Evolutionary conservation across 108 stramenopile species (phyloP), one percentile per base, ranked within the genome.

Genomic region (Phaeodactylum tricornutum): DNA sequence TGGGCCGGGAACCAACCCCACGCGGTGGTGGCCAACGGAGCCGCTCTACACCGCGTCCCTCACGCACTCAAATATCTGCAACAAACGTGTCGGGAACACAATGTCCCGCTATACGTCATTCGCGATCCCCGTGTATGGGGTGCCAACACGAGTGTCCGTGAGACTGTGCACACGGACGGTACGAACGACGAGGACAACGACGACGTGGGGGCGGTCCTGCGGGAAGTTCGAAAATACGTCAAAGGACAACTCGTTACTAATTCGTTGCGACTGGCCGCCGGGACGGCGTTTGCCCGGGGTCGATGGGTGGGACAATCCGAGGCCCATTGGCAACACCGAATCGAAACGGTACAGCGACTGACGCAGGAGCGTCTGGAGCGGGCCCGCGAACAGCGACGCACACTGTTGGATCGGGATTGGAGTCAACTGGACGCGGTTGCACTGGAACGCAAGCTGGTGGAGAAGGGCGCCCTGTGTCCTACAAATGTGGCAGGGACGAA

Each of bases 21-120:
- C 55, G 88, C 88, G 16, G 88, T 90, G 21, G 78, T 90, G 52
- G 81, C 79, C 27, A 83, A 90, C 49, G 88, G 88, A 8, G 64
- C 74, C 26, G 81, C 79, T n/a, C 49, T 90, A 55, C 88, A 85
- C 48, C 75, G 83, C 5, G 81, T 85, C 0, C 88, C 84, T 2
- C 78, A 84, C 7, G 80, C 84, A 6, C 55, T 86, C 17, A 71
- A 81, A 23, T 74, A 64, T 29, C 52, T 90, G 21, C 67, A 72
- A 27, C 72, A 74, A 42, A 25, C 57, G 0, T 90, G 88, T 36
- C 66, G 73, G 29, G 77, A 86, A 25, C 69, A 84, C 5, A 50
- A 77, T 55, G 75, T 90, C 1, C 88, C 88, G 4, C 57, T 90
- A 7, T 90, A 71, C 49, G 71, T 90, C 14, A 50, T 90, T 28